Percentiles rank a stretch among this genome's conserved stretches.
Evolutionary conservation across 2,329 filamentous ascomycete genomes (phyloP).

Genomic region (Sarocladiaceae sp.): DNA sequence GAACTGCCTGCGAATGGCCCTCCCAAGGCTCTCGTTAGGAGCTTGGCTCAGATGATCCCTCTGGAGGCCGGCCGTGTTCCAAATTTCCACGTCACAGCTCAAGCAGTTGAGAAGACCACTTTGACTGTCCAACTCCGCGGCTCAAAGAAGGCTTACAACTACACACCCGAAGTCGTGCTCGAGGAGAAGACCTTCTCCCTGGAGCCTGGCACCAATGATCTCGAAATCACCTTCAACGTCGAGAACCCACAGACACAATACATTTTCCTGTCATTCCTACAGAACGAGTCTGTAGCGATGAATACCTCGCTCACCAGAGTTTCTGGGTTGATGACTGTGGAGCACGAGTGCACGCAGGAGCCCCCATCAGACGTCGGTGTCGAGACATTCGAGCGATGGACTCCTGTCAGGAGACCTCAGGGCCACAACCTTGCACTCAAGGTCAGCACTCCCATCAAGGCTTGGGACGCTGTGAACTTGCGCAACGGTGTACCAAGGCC

Average conservation of each 20-base stretch:
- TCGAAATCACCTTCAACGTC: slow-evolving; percentile 15
- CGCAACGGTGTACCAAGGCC: slow-evolving; percentile 18
- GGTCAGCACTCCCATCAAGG: slow-evolving; percentile 14
- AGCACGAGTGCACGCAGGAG: slow-evolving; percentile 20
- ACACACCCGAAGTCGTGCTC: slow-evolving; percentile 19
- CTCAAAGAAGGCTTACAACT: slow-evolving; percentile 21
- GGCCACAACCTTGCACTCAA: slow-evolving; percentile 20
- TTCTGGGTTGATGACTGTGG: slow-evolving; percentile 19
- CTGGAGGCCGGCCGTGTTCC: slow-evolving; percentile 15
- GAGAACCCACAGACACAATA: slow-evolving; percentile 20
- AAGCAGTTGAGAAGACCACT: slow-evolving; percentile 16
- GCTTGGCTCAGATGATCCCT: slow-evolving; percentile 21
- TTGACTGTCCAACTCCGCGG: slow-evolving; percentile 19
- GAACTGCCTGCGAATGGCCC: slow-evolving; percentile 17
- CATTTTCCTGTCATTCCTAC: slow-evolving; percentile 19
- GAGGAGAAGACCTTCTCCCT: slow-evolving; percentile 13
- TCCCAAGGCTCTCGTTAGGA: slow-evolving; percentile 19
- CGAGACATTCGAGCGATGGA: slow-evolving; percentile 21
- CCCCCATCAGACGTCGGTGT: slow-evolving; percentile 19
- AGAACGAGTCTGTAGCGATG: slow-evolving; percentile 19
- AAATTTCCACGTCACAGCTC: slow-evolving; percentile 15
- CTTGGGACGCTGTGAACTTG: slow-evolving; percentile 15
- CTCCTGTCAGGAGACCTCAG: slow-evolving; percentile 20
- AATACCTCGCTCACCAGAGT: slow-evolving; percentile 17
- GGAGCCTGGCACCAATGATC: slow-evolving; percentile 14